phyloP scores from a whole-genome alignment of 805 yeast species.

The Priceomyces haplophilus region DNA sequence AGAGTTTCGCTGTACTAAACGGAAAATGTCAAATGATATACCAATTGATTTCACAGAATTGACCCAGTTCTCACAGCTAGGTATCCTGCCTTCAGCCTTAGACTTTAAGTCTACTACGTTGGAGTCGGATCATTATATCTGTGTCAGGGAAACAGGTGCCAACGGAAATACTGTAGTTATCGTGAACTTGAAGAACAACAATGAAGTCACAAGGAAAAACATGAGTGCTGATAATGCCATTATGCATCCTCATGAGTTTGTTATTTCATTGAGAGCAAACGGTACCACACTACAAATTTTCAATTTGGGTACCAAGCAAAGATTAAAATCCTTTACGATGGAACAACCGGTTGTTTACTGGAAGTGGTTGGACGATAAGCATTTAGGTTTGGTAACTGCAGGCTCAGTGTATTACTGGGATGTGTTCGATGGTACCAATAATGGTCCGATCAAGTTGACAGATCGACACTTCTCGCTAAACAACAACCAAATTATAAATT shows the following conservation, averaged over 20 bases:
- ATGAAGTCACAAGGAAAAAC: conserved; percentile 79
- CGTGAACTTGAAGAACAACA: conserved; percentile 75
- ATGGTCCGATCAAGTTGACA: conserved; percentile 78
- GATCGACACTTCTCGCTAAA: conserved; percentile 77
- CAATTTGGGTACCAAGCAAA: conserved; percentile 80
- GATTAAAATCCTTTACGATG: conserved; percentile 82
- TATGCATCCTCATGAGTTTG: conserved; percentile 87
- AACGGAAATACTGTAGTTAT: conserved; percentile 88
- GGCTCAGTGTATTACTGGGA: conserved; percentile 76
- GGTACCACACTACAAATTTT: conserved; percentile 95
- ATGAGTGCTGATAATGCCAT: conserved; percentile 98
- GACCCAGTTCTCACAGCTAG: conserved; percentile 80
- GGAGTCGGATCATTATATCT: conserved; percentile 88
- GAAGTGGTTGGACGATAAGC: conserved; percentile 81
- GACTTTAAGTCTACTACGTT: conserved; percentile 93
- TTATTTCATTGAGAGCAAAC: conserved; percentile 91
- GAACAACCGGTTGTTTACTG: conserved; percentile 89
- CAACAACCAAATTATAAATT: conserved; percentile 85
- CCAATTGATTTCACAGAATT: conserved; percentile 97
- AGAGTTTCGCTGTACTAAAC: conserved; percentile 2
- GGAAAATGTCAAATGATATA: conserved; percentile 50
- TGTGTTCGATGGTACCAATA: conserved; percentile 71
- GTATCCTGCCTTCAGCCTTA: conserved; percentile 79
- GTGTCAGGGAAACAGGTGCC: conserved; percentile 65
- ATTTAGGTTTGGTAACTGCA: conserved; percentile 82